phyloP scores from a whole-genome alignment of 345 rosid species.

The Populus davidiana region DNA sequence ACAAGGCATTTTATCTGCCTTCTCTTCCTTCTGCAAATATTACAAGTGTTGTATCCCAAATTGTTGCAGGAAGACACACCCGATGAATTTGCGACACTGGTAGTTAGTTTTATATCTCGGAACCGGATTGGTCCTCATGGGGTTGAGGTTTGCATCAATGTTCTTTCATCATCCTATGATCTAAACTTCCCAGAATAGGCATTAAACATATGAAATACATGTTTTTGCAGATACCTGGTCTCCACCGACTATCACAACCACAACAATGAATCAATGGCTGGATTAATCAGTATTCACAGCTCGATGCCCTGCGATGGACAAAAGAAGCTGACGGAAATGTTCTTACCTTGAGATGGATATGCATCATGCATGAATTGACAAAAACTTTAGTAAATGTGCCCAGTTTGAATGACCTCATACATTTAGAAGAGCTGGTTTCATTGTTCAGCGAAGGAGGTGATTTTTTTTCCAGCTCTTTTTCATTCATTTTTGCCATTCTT shows the following conservation, averaged over 20 bases:
- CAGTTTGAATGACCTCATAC: background rate
- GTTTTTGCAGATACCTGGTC: constrained; percentile 54
- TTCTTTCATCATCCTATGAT: background rate
- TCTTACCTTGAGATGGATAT: too few species aligned
- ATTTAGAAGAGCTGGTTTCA: too few species aligned
- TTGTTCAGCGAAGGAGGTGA: too few species aligned
- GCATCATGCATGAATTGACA: background rate
- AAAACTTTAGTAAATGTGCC: background rate
- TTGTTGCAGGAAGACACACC: constrained; percentile 80
- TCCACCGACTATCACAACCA: constrained; percentile 19
- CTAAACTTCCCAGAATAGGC: background rate
- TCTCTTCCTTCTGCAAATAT: background rate
- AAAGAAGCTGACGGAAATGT: background rate
- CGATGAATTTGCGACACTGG: constrained; percentile 70
- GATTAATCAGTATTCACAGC: too few species aligned
- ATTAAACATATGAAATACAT: background rate
- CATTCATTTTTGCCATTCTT: too few species aligned
- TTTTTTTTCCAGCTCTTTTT: too few species aligned
- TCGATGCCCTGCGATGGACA: background rate
- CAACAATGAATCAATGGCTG: background rate
- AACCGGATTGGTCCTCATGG: constrained; percentile 83
- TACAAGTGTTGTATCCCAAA: background rate
- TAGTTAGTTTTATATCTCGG: constrained; percentile 67
- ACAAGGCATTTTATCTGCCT: background rate
- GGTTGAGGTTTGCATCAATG: constrained; percentile 55